These are phyloP conservation scores for Albizia julibrissin DNA, from an alignment of 306 rosid genomes.

Conservation along the genomic window DNA sequence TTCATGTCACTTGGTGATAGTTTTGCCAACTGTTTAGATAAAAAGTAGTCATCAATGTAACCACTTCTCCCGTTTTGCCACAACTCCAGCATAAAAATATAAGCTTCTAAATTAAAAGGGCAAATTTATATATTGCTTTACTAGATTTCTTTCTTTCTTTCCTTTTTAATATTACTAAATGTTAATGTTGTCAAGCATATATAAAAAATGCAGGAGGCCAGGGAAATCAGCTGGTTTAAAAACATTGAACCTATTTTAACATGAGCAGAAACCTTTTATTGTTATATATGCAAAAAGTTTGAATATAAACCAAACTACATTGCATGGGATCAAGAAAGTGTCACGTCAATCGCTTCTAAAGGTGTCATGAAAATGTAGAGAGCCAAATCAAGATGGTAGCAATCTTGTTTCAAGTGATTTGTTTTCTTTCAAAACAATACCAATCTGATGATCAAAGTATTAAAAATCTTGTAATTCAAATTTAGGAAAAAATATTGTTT, in stretches of 20 bases:
- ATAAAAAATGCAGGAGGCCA: constrained; percentile 2
- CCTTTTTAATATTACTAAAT: not conserved
- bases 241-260: constrained; percentile 6
- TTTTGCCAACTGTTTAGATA: constrained; percentile 70
- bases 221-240: not conserved
- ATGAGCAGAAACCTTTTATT: not conserved
- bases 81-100: constrained; percentile 10
- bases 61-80: constrained; percentile 1
- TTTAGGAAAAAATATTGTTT: not conserved
- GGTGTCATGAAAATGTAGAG: not conserved
- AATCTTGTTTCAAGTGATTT: constrained; percentile 9
- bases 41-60: constrained; percentile 25
- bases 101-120: not conserved
- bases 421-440: not conserved
- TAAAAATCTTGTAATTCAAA: constrained; percentile 13
- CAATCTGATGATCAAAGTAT: constrained; percentile 25
- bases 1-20: constrained; percentile 84
- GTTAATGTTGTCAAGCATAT: not conserved
- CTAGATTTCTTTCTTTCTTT: not conserved
- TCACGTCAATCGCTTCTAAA: not conserved
- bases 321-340: not conserved
- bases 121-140: not conserved
- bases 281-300: constrained; percentile 8
- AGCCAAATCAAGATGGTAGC: not conserved
- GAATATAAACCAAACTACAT: not conserved